These are phyloP conservation scores for Ichthyophonus hoferi DNA, from an alignment of 208 protist genomes.

Conservation along the genomic window DNA sequence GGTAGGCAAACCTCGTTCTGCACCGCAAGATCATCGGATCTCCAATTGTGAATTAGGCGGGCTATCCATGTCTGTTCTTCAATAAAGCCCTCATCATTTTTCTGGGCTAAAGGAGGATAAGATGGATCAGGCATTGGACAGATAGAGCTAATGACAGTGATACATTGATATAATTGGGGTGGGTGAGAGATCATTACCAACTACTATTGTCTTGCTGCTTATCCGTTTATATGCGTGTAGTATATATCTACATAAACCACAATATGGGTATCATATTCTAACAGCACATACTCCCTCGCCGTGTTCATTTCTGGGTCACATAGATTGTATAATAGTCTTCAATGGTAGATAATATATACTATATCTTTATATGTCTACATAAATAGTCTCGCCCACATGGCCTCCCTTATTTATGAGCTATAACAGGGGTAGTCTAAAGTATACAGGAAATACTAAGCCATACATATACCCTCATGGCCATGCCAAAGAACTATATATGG, in stretches of 20 bases:
- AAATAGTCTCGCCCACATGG: no score
- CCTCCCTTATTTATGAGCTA: no score
- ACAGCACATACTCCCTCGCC: no score
- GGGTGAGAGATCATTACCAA: no score
- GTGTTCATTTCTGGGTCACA: no score
- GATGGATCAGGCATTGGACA: not conserved
- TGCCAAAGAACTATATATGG: not conserved
- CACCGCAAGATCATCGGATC: constrained; percentile 4
- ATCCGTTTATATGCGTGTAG: not conserved
- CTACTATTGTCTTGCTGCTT: not conserved
- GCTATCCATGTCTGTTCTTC: constrained; percentile 85
- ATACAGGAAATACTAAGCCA: not conserved
- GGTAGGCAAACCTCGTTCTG: constrained; percentile 25
- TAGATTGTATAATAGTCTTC: no score
- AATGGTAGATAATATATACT: not conserved
- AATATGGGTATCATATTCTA: not conserved
- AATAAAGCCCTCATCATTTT: constrained; percentile 67
- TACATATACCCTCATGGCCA: not conserved
- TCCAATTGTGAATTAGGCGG: constrained; percentile 76
- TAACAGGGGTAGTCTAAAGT: no score
- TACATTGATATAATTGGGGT: no score
- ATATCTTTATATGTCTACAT: constrained; percentile 1
- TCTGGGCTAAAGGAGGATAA: not conserved
- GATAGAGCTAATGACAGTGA: constrained; percentile 7
- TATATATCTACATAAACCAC: not conserved